Evolutionary conservation across 352 stramenopile genomes (phyloP), one percentile per base, ranked within the genome.

Genomic region (Peronospora farinosa): DNA sequence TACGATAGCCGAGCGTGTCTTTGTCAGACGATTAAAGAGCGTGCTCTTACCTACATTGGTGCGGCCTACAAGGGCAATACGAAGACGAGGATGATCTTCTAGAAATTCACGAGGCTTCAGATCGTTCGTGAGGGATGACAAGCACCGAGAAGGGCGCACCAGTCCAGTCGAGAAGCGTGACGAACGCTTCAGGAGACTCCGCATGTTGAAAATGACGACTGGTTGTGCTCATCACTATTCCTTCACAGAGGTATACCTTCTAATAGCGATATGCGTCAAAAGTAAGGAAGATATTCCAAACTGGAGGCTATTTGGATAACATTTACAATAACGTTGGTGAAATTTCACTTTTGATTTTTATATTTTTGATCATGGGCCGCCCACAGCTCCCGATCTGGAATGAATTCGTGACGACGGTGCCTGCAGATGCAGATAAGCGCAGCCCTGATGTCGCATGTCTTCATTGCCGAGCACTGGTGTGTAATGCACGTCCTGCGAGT

Each of bases 21-120:
- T 88, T 46, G 81, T 92, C 43, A 92, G 51, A 16, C 81, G 72
- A 60, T 92, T 92, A 67, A 85, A 92, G 21, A 92, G 77, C 60
- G 81, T 92, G 37, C 78, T 89, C 58, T 92, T 92, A 48, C 81
- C 81, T 33, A 92, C 78, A 60, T 92, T 92, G 16, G 81, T 89
- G 40, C 81, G 76, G 0, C 81, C 81, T n/a, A 92, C 81, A 23
- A 92, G 77, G 32, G 78, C 81, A 17, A 92, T 68, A 23, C 78
- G 78, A 31, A 90, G 82, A 7, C 74, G 79, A 17, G 78, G 67
- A 49, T 78, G 74, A 12, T 75, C 65, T 17, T 57, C 45, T 17
- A 66, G 40, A 16, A 63, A 64, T 9, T 5, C 7, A 0, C 51
- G 47, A 6, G 43, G 35, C 30, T 49, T 40, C 1, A 10, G 12